phyloP scores from a whole-genome alignment of 176 grass and related monocot species.

The Lolium perenne region DNA sequence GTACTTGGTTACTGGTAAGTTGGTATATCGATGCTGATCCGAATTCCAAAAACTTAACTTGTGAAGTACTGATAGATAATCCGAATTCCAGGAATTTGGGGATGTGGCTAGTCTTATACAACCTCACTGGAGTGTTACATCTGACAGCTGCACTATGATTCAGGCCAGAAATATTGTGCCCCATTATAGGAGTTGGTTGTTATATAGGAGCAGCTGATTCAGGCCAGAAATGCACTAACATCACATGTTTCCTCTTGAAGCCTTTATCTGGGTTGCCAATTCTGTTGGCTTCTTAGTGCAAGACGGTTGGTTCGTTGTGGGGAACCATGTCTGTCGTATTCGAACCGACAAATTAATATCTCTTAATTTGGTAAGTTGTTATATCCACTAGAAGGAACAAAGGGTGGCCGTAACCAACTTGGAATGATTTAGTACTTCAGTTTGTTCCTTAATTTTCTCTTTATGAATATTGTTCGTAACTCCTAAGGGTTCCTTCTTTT shows the following conservation, averaged over 20 bases:
- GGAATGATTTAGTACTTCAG: not conserved
- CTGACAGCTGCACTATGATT: not conserved
- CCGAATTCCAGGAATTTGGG: not conserved
- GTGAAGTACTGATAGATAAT: not conserved
- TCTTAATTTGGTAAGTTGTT: not conserved
- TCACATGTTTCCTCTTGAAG: not conserved
- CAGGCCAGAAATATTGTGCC: not conserved
- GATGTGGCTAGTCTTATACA: not conserved
- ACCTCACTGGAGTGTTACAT: not conserved
- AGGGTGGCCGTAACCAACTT: not conserved
- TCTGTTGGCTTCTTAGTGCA: not conserved
- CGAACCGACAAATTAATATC: not conserved
- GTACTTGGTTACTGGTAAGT: not conserved
- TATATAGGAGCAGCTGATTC: not conserved
- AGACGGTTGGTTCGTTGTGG: not conserved
- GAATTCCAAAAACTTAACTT: not conserved
- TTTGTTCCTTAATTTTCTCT: conserved; percentile 32
- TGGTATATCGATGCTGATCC: not conserved
- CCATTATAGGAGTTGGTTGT: not conserved
- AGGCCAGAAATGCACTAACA: conserved; percentile 20
- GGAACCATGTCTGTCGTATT: not conserved
- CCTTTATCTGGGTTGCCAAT: not conserved
- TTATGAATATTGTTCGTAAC: not conserved
- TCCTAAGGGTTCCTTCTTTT: not conserved
- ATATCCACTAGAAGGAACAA: conserved; percentile 13